phyloP scores from a whole-genome alignment of 164 flowering plant genomes.

The Nelumbo lutea region DNA sequence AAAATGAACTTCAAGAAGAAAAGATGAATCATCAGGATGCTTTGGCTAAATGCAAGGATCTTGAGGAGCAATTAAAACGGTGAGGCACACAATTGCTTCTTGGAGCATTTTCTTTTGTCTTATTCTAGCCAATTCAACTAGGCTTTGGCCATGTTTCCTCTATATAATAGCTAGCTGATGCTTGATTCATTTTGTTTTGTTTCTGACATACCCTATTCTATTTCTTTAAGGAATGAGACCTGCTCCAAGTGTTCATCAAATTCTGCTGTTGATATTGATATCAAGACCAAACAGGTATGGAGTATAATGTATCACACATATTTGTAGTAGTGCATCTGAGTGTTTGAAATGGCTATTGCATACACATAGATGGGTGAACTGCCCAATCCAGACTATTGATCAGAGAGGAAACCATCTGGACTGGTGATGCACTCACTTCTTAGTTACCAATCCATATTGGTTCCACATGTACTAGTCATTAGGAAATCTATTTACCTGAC shows the following conservation, averaged over 20 bases:
- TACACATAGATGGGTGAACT: too few relatives aligned
- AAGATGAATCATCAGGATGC: conserved; percentile 53
- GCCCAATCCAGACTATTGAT: too few relatives aligned
- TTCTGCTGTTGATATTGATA: conserved; percentile 38
- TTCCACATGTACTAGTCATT: too few relatives aligned
- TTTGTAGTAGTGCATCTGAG: not conserved
- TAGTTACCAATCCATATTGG: too few relatives aligned
- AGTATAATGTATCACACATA: not conserved
- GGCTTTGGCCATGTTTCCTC: not conserved
- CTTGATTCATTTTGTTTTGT: not conserved
- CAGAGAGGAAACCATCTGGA: too few relatives aligned
- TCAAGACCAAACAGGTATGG: conserved; percentile 60
- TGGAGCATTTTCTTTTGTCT: not conserved
- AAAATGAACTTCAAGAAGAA: conserved; percentile 72
- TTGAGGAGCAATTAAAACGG: conserved; percentile 73
- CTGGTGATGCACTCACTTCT: too few relatives aligned
- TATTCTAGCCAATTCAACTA: not conserved
- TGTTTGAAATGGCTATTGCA: too few relatives aligned
- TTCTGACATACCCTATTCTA: not conserved
- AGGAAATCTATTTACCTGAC: too few relatives aligned
- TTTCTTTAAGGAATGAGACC: conserved; percentile 43
- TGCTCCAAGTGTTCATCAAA: conserved; percentile 27
- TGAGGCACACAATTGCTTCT: conserved; percentile 23
- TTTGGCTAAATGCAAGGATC: conserved; percentile 56
- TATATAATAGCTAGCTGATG: not conserved